Base-by-base conservation (phyloP, 495 filamentous ascomycete species). In the Umbilicaria muhlenbergii region DNA sequence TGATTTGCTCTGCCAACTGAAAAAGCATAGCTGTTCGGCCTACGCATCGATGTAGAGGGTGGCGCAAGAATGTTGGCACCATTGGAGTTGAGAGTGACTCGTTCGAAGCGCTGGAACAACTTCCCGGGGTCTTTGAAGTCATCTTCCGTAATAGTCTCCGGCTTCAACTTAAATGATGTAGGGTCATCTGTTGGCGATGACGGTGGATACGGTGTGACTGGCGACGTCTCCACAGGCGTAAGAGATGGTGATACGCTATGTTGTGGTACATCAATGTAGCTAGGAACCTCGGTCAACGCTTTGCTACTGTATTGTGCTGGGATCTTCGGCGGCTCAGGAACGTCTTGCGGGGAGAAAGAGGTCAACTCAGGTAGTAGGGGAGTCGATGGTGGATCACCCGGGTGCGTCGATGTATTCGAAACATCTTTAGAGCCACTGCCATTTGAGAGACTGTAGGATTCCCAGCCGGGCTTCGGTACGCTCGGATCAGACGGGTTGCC, bases 1-100 rank as follows among this genome's bases (percentile, higher is more conserved):
- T 28, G 24, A 10, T 28, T 6, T 2, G 24, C 24, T 6, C 8
- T 28, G 24, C 24, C 6, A 28, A 6, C 24, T 28, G 24, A 28
- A 28, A 28, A 1, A 28, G 24, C 24, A 28, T 7, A 8, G 24
- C 24, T 28, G 24, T 35, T 53, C 32, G 36, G 38, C 42, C 45
- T 46, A 15, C 50, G 43, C 21, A 39, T 44, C n/a, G 50, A 49
- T 17, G 47, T 34, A 16, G 36, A 41, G 11, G 50, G 52, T 16
- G 50, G 46, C 34, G 49, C 50, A 3, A 55, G 37, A 28, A 55
- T 37, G 18, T 52, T 52, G 14, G 16, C n/a, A 3, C 52, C 52
- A 14, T 32, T 24, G n/a, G 52, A 55, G 8, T 34, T 50, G 19
- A 55, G 41, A 19, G 46, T 42, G 35, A 43, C 50, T 18, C 50